A percentile compares a stretch with the other conserved stretches of the same genome.
phyloP scores from a whole-genome alignment of 257 asterid species.

The Osmanthus fragrans region DNA sequence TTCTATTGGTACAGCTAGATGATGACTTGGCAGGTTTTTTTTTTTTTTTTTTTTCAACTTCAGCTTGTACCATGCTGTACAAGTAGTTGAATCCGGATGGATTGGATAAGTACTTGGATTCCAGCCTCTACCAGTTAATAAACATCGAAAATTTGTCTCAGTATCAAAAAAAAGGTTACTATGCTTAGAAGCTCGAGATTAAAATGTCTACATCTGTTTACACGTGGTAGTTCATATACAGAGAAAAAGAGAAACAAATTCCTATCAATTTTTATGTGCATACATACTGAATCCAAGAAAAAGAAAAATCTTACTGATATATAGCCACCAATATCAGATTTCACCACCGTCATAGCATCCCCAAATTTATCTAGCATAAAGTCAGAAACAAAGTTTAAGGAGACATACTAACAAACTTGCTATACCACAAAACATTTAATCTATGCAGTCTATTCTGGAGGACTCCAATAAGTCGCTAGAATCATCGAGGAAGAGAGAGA shows the following conservation, averaged over 20 bases:
- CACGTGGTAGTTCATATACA: no score
- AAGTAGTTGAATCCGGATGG: slow-evolving; percentile 71
- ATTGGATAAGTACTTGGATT: slow-evolving; percentile 61
- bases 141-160: background rate
- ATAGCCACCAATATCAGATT: slow-evolving; percentile 71
- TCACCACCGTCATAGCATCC: slow-evolving; percentile 74
- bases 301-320: slow-evolving; percentile 54
- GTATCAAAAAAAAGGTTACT: background rate
- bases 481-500: no score
- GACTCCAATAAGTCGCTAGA: no score
- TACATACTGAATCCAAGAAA: background rate
- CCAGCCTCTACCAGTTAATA: slow-evolving; percentile 62
- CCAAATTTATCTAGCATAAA: slow-evolving; percentile 75
- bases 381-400: background rate
- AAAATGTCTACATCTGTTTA: background rate
- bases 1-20: slow-evolving; percentile 75
- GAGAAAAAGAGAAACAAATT: background rate
- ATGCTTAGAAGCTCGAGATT: background rate
- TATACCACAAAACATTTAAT: background rate
- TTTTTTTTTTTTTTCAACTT: slow-evolving; percentile 44
- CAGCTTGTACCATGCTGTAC: slow-evolving; percentile 78
- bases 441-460: background rate
- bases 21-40: slow-evolving; percentile 62
- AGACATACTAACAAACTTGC: background rate
- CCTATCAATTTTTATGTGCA: background rate